Conservation (phyloP, 768 basidiomycete genomes). For the Russula compacta region DNA sequence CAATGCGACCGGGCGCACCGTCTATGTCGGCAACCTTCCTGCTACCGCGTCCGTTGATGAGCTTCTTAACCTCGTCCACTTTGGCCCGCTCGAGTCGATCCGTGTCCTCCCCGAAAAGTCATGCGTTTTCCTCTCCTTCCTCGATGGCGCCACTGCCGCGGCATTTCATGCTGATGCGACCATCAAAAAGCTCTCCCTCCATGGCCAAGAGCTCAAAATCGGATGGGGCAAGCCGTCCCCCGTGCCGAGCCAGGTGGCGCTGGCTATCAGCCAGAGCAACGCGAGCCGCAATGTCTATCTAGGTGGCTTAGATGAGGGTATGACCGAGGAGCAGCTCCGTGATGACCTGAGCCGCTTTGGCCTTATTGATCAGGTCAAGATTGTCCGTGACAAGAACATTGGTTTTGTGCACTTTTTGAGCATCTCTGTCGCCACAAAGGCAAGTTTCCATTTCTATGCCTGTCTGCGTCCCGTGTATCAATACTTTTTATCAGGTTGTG, state of each 20-base stretch:
- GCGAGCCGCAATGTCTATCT: conserved; percentile 96
- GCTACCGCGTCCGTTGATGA: conserved; percentile 95
- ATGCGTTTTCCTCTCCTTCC: conserved; percentile 97
- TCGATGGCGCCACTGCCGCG: conserved; percentile 85
- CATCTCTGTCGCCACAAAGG: conserved; percentile 92
- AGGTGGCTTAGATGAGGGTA: conserved; percentile 81
- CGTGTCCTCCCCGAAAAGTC: conserved; percentile 94
- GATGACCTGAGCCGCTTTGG: conserved; percentile 92
- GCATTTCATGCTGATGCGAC: conserved; percentile 97
- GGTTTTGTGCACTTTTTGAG: conserved; percentile 98
- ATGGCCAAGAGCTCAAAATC: conserved; percentile 95
- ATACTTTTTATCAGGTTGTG: conserved; percentile 55
- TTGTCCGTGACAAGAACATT: conserved; percentile 98
- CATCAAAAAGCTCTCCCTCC: conserved; percentile 86
- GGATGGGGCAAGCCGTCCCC: conserved; percentile 96
- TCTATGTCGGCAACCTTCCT: conserved; percentile 95
- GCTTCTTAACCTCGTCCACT: conserved; percentile 94
- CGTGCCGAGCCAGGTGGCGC: conserved; percentile 76
- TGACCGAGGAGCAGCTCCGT: conserved; percentile 85
- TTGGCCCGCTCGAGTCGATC: conserved; percentile 91
- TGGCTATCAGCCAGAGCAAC: conserved; percentile 85
- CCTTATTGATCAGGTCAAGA: conserved; percentile 98
- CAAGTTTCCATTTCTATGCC: not conserved
- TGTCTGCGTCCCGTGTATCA: not conserved
- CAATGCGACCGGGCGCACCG: conserved; percentile 69